Conservation (phyloP, 805 yeast genomes). For the Spathaspora hagerdaliae region DNA sequence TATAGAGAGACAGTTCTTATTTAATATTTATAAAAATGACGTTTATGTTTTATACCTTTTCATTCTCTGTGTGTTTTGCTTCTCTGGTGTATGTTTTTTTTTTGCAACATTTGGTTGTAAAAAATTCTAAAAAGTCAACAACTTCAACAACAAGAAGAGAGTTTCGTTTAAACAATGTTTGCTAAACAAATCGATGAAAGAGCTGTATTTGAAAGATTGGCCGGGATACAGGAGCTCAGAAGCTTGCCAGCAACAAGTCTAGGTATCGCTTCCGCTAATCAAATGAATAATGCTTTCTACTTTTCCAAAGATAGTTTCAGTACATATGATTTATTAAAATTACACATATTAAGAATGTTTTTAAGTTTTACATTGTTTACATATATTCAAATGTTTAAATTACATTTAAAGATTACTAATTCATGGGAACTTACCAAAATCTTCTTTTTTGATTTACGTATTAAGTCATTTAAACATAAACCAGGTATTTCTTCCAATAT, state of each 20-base stretch:
- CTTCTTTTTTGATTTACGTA: constrained; percentile 5
- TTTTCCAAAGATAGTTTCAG: constrained; percentile 9
- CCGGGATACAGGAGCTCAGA: constrained; percentile 4
- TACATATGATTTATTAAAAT: constrained; percentile 14
- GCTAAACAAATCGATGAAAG: neutral
- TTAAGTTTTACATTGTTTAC: constrained; percentile 7
- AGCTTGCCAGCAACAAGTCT: constrained; percentile 9
- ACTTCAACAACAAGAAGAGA: neutral
- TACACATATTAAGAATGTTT: constrained; percentile 14
- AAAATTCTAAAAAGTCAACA: neutral
- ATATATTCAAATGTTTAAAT: neutral
- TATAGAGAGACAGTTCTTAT: neutral
- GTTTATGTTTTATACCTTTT: no score
- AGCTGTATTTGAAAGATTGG: neutral
- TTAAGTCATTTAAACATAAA: constrained; percentile 3
- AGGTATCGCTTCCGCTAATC: constrained; percentile 11
- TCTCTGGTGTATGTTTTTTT: neutral
- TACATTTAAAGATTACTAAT: neutral
- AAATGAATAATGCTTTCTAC: constrained; percentile 11
- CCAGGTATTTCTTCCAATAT: constrained; percentile 6
- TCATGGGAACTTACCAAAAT: constrained; percentile 1
- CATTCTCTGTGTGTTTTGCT: neutral
- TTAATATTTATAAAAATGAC: no score
- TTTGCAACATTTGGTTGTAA: constrained; percentile 1
- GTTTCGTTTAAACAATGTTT: neutral